These are phyloP conservation scores for Tritrichomonas foetus DNA, from an alignment of 208 protist species.

Conservation along the genomic window DNA sequence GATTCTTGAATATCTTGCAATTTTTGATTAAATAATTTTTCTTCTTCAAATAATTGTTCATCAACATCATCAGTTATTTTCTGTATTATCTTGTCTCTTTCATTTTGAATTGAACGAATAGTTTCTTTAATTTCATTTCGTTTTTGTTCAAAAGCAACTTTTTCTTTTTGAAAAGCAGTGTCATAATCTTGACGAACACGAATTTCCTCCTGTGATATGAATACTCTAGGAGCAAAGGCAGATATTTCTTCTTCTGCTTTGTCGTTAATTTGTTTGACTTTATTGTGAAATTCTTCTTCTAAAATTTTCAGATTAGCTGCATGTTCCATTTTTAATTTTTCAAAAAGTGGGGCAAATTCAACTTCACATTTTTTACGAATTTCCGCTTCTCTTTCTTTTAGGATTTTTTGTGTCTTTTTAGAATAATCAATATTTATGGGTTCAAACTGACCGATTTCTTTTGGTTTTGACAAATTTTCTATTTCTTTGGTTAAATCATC, in stretches of 20 bases:
- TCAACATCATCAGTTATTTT: not conserved
- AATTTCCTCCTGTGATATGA: not conserved
- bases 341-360: not conserved
- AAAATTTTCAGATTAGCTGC: not conserved
- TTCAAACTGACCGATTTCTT: not conserved
- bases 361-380: not conserved
- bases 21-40: not conserved
- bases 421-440: not conserved
- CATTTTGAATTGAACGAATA: not conserved
- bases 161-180: not conserved
- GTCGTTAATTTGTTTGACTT: not conserved
- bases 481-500: not conserved
- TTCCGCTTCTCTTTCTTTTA: not conserved
- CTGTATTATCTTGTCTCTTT: not conserved
- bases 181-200: not conserved
- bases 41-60: not conserved
- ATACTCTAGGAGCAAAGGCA: not conserved
- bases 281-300: not conserved
- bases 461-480: not conserved
- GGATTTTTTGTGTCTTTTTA: slow-evolving; percentile 6
- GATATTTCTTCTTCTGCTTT: not conserved
- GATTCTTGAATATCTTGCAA: not conserved
- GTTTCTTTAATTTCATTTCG: not conserved
- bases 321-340: not conserved
- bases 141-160: not conserved